Evolutionary conservation across 106 monocot species (phyloP).

Genomic region (Dioscorea zingiberensis): DNA sequence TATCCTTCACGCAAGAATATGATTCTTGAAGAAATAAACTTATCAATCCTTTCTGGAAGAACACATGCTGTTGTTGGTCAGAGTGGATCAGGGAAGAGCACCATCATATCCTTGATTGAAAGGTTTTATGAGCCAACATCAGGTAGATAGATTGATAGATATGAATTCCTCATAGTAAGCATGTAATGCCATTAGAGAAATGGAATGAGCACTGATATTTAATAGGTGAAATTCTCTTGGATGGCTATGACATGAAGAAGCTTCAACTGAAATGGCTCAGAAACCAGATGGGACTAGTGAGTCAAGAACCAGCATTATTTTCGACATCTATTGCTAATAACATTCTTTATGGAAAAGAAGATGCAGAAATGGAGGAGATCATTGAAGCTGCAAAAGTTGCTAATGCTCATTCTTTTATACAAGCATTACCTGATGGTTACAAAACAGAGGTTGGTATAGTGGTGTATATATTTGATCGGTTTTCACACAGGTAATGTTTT

Average conservation of each 20-base stretch:
- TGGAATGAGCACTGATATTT: background rate
- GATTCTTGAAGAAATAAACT: conserved; percentile 11
- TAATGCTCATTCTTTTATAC: conserved; percentile 27
- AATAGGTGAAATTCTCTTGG: conserved; percentile 14
- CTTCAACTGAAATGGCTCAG: conserved; percentile 18
- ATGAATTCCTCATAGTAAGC: too few relatives aligned
- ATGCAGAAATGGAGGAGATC: conserved; percentile 11
- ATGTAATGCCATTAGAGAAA: too few relatives aligned
- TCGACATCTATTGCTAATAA: conserved; percentile 12
- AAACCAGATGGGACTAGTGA: conserved; percentile 11
- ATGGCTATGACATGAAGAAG: conserved; percentile 6
- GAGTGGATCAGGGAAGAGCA: conserved; percentile 17
- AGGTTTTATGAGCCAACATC: conserved; percentile 15
- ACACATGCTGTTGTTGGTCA: conserved; percentile 9
- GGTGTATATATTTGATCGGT: background rate
- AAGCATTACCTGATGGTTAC: conserved; percentile 26
- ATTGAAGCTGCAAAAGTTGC: conserved; percentile 18
- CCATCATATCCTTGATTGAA: conserved; percentile 11
- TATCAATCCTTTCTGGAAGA: conserved; percentile 6
- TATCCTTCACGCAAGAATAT: conserved; percentile 13
- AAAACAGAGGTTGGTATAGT: conserved; percentile 19
- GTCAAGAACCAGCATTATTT: conserved; percentile 20
- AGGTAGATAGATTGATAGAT: background rate
- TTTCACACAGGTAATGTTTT: too few relatives aligned
- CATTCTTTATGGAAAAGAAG: conserved; percentile 13